Evolutionary conservation across 1,284 basidiomycete species (phyloP).

Genomic region (Bjerkandera adusta): DNA sequence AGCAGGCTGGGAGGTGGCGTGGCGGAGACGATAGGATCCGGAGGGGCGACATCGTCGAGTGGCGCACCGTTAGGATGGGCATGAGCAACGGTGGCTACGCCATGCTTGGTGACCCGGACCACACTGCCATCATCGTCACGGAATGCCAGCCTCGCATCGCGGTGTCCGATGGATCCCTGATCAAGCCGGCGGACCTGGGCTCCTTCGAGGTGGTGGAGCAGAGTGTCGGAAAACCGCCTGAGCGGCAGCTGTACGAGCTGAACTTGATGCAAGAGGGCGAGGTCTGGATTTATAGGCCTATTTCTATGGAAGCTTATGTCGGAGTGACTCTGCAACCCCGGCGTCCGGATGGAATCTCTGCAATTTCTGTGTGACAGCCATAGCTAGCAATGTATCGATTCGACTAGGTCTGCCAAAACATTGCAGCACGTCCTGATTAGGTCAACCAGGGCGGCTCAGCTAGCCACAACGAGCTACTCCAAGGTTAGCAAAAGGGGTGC

Average conservation of each 20-base stretch:
- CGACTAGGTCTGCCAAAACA: too few relatives aligned
- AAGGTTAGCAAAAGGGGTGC: too few relatives aligned
- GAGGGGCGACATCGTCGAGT: constrained; percentile 56
- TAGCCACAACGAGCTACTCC: too few relatives aligned
- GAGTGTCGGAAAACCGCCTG: constrained; percentile 30
- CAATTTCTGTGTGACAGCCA: too few relatives aligned
- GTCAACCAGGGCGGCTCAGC: too few relatives aligned
- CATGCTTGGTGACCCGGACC: constrained; percentile 34
- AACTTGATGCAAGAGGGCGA: constrained; percentile 34
- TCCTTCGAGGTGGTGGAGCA: constrained; percentile 37
- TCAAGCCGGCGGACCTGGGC: constrained; percentile 28
- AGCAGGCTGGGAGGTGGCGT: constrained; percentile 45
- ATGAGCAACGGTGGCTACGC: constrained; percentile 22
- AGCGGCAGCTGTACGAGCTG: constrained; percentile 30
- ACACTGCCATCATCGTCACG: constrained; percentile 35
- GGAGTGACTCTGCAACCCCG: constrained; percentile 25
- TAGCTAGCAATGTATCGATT: too few relatives aligned
- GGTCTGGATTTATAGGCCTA: constrained; percentile 40
- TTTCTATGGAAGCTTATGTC: constrained; percentile 34
- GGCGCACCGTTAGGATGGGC: constrained; percentile 41
- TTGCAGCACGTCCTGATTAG: too few relatives aligned
- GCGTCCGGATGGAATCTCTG: constrained; percentile 20
- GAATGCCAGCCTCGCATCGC: constrained; percentile 27
- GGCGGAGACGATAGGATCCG: constrained; percentile 51
- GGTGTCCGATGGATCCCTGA: constrained; percentile 24